phyloP scores from a whole-genome alignment of 768 basidiomycete genomes.

The Hydnum rufescens region DNA sequence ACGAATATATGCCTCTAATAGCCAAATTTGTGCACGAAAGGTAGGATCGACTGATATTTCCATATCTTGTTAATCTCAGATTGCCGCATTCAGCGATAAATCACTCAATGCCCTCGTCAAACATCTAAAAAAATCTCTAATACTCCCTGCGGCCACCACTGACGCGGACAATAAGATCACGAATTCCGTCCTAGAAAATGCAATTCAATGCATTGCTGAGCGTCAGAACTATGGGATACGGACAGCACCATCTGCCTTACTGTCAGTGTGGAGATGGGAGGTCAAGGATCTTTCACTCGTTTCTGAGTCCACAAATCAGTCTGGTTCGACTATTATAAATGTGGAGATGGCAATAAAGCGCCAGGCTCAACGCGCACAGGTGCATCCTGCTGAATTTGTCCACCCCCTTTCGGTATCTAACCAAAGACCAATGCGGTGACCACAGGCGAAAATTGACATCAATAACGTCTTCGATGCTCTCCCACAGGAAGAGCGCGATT shows the following conservation, averaged over 20 bases:
- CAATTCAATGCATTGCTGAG: constrained; percentile 39
- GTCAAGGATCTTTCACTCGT: constrained; percentile 27
- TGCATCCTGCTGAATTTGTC: too few species aligned
- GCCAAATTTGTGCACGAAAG: constrained; percentile 77
- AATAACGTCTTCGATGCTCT: constrained; percentile 35
- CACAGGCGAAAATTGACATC: constrained; percentile 44
- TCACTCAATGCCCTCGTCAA: constrained; percentile 40
- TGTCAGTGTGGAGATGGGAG: constrained; percentile 79
- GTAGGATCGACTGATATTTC: constrained; percentile 20
- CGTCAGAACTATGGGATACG: constrained; percentile 74
- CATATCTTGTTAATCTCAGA: background rate
- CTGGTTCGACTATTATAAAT: too few species aligned
- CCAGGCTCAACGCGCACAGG: constrained; percentile 44
- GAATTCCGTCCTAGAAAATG: constrained; percentile 33
- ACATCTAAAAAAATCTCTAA: constrained; percentile 45
- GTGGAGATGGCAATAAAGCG: constrained; percentile 17
- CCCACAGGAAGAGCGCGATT: constrained; percentile 27
- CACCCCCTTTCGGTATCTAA: too few species aligned
- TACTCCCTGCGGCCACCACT: constrained; percentile 29
- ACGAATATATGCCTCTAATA: constrained; percentile 51
- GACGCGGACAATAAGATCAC: constrained; percentile 22
- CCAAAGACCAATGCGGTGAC: too few species aligned
- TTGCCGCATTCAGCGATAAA: constrained; percentile 39
- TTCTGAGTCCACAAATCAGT: too few species aligned
- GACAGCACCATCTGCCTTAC: constrained; percentile 22